These are phyloP conservation scores for Secale cereale DNA, from an alignment of 176 grass and related monocot species.

Conservation along the genomic window DNA sequence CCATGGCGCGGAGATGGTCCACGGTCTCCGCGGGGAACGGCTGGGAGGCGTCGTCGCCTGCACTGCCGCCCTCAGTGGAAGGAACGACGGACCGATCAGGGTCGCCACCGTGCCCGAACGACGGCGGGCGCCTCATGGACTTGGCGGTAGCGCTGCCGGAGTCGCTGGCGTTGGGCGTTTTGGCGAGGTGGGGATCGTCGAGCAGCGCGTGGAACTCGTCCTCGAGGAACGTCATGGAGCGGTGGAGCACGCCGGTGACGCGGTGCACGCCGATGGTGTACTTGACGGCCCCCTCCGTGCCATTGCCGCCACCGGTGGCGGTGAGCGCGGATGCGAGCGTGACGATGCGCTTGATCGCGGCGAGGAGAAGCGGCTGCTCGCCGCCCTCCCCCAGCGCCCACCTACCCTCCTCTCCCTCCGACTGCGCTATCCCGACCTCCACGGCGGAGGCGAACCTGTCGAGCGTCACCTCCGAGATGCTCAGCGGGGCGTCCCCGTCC, in stretches of 20 bases:
- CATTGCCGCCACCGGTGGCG: not conserved
- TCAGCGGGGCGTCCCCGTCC: not conserved
- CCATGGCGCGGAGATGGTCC: slow-evolving; percentile 54
- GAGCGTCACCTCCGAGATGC: slow-evolving; percentile 56
- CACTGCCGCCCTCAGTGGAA: not conserved
- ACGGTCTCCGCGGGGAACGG: slow-evolving; percentile 46
- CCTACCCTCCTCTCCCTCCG: slow-evolving; percentile 49
- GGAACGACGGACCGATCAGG: slow-evolving; percentile 38
- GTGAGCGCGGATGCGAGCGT: slow-evolving; percentile 39
- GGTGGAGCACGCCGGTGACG: slow-evolving; percentile 63
- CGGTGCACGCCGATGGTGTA: slow-evolving; percentile 52
- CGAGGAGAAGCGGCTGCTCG: slow-evolving; percentile 45
- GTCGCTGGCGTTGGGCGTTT: slow-evolving; percentile 11
- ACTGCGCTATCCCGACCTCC: slow-evolving; percentile 58
- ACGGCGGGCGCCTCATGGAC: slow-evolving; percentile 31
- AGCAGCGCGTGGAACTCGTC: slow-evolving; percentile 74
- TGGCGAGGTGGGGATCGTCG: slow-evolving; percentile 45
- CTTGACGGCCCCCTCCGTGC: not conserved
- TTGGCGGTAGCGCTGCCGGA: slow-evolving; percentile 9
- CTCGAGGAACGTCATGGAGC: slow-evolving; percentile 78
- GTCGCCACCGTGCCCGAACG: slow-evolving; percentile 41
- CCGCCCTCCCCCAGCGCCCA: slow-evolving; percentile 28
- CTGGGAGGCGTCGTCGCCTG: not conserved
- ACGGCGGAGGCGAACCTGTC: slow-evolving; percentile 58
- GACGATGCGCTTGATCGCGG: slow-evolving; percentile 37